Evolutionary conservation across 139 green algal genomes (phyloP), one percentile per base, ranked within the genome.

Genomic region (Bryopsis sp.): DNA sequence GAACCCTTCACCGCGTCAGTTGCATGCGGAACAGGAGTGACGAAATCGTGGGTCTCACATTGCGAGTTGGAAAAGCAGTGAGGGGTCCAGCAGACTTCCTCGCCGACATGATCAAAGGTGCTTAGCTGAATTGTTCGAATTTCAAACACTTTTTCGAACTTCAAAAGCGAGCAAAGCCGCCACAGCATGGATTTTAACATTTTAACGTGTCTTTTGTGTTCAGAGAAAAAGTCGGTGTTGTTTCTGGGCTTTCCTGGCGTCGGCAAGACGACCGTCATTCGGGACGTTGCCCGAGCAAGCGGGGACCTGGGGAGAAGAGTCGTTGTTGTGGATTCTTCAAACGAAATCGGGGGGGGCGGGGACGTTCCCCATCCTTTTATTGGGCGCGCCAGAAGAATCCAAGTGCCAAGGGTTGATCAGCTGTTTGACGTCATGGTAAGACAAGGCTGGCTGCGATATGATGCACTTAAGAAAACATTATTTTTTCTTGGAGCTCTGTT

Each of bases 271-370:
- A 95, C 89, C 15, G 82, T 79, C 22, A 83, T 96, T 43, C 72
- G 89, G 1, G 86, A 95, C 74, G 76, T 94, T 73, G 82, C 11
- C 58, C 81, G 28, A 60, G 90, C 8, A 7, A 72, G 84, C 71
- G 84, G 1, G 84, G 88, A 35, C 68, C 47, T 47, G 29, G 11
- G 0, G 4, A 39, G 32, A 71, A 67, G 87, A 2, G 89, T 96
- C 15, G 79, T 96, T 5, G 77, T 96, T 4, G 84, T 96, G 32
- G 90, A 96, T 70, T 96, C 90, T 3, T 84, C 66, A 59, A 96
- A 96, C 37, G 90, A 97, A 78, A 94, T 96, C 37, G 90, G 80
- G 0, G 90, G 90, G 6, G 90, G 95, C 68, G 90, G 86, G 1
- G 83, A 92, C 75, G 73, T 94, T 1, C 83, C 88, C 0, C 90